Base-by-base conservation (phyloP, 2,329 filamentous ascomycete species). In the Albifimbria verrucaria region DNA sequence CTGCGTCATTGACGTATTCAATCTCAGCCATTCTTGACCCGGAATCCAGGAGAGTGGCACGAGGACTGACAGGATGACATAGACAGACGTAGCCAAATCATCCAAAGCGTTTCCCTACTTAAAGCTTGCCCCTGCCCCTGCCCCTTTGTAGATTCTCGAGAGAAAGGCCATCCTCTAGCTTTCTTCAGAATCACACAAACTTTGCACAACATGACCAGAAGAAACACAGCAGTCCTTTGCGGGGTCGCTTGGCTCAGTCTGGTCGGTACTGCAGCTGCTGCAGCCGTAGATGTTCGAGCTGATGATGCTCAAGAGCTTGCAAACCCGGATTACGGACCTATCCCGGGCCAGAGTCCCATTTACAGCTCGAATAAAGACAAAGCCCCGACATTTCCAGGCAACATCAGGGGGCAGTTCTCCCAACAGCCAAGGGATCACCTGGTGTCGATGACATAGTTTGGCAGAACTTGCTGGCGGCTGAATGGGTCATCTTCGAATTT, bases 401-500 rank as follows among this genome's bases (percentile, higher is more conserved):
- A 73, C 48, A 59, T 67, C 68, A 65, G 7, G 62, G 60, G 50
- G 60, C 69, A 12, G 61, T 74, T 47, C 50, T 69, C 1, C 56
- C 66, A n/a, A 50, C 49, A 10, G 24, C 18, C 7, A 26, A 50
- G 12, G 49, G 49, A 17, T 20, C 22, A 11, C 61, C 69, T 1
- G 72, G 62, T 2, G 60, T 62, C 4, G 74, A 77, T 47, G 74
- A 77, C 51, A 54, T 68, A 10, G 66, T 76, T 12, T 76, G 69
- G 59, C 74, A 77, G 59, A 77, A 76, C 53, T 65, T 77, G 3
- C 65, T 76, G 1, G 60, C 63, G 22, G 74, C 74, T 17, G 74
- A 77, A 60, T 77, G 73, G 74, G 60, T 68, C 21, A 74, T 77
- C 56, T 77, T 68, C 60, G 60, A 58, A 39, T 76, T 77, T 60